These are phyloP conservation scores for Paraphoma sp. DNA, from an alignment of 2,329 filamentous ascomycete genomes.

Conservation along the genomic window DNA sequence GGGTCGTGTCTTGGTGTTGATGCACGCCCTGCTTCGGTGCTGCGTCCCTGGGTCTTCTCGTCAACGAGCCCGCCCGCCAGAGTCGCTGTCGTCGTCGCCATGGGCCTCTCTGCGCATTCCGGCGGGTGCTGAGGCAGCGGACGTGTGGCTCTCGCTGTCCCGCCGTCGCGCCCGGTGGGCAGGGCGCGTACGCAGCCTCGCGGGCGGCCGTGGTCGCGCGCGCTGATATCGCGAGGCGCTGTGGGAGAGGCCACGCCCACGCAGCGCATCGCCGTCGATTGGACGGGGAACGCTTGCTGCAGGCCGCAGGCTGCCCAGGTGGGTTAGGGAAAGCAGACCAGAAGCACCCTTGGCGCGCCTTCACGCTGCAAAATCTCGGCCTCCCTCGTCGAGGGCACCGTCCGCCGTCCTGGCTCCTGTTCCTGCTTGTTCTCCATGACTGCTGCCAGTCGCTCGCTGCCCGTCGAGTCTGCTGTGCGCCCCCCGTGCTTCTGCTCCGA, in stretches of 20 bases:
- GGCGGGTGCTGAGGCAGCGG: not conserved
- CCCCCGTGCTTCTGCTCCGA: not conserved
- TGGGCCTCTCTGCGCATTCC: not conserved
- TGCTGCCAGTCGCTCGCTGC: not conserved
- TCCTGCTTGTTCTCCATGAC: not conserved
- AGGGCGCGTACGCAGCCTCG: not conserved
- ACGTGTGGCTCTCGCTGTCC: not conserved
- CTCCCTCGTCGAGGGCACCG: constrained; percentile 1
- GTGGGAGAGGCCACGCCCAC: not conserved
- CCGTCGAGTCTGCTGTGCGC: not conserved
- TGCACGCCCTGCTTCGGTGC: not conserved
- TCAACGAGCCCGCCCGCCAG: not conserved
- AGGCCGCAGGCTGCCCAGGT: not conserved
- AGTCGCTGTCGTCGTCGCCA: not conserved
- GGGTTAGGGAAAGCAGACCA: constrained; percentile 9
- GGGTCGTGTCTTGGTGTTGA: constrained; percentile 5
- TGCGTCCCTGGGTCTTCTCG: not conserved
- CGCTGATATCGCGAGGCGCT: not conserved
- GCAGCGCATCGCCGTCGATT: constrained; percentile 3
- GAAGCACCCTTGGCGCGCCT: constrained; percentile 16
- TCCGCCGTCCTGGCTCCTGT: not conserved
- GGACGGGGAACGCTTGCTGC: constrained; percentile 17
- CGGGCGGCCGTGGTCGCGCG: not conserved
- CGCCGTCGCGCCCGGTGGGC: too few species aligned
- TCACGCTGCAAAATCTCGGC: constrained; percentile 20